These are phyloP conservation scores for Solanum infundibuliforme DNA, from an alignment of 257 asterid species.

Conservation along the genomic window DNA sequence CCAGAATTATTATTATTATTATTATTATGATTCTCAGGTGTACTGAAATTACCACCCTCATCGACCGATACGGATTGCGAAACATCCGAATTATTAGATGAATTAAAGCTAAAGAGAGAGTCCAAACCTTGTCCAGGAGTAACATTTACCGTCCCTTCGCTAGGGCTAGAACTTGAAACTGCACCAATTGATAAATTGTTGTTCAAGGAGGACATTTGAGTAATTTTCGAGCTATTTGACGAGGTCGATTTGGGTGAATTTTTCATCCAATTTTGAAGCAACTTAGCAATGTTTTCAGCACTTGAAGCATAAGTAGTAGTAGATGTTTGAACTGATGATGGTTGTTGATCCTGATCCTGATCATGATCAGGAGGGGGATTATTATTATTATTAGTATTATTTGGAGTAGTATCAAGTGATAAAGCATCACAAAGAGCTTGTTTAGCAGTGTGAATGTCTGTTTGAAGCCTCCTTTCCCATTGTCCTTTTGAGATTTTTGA, in stretches of 20 bases:
- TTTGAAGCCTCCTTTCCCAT: constrained; percentile 92
- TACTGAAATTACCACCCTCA: constrained; percentile 4
- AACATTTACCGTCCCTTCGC: constrained; percentile 43
- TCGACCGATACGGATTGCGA: constrained; percentile 22
- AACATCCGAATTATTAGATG: constrained; percentile 21
- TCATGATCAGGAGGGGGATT: background rate
- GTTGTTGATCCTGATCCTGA: background rate
- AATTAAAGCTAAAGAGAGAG: constrained; percentile 34
- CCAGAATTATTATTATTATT: background rate
- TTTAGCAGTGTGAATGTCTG: constrained; percentile 79
- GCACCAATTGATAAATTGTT: constrained; percentile 11
- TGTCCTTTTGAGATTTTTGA: constrained; percentile 50
- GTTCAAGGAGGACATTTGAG: constrained; percentile 12
- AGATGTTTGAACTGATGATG: constrained; percentile 1
- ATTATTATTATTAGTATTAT: background rate
- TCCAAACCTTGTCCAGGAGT: constrained; percentile 8
- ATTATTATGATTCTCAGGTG: background rate
- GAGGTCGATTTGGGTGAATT: constrained; percentile 22
- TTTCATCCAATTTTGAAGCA: constrained; percentile 63
- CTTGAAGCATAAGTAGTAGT: constrained; percentile 55
- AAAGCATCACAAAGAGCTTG: constrained; percentile 78
- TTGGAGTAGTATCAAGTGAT: constrained; percentile 26
- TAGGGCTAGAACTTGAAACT: constrained; percentile 36
- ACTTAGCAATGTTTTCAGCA: constrained; percentile 63
- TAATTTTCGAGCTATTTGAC: constrained; percentile 15